phyloP scores from a whole-genome alignment of 164 flowering plant genomes.

The Amborella trichopoda region DNA sequence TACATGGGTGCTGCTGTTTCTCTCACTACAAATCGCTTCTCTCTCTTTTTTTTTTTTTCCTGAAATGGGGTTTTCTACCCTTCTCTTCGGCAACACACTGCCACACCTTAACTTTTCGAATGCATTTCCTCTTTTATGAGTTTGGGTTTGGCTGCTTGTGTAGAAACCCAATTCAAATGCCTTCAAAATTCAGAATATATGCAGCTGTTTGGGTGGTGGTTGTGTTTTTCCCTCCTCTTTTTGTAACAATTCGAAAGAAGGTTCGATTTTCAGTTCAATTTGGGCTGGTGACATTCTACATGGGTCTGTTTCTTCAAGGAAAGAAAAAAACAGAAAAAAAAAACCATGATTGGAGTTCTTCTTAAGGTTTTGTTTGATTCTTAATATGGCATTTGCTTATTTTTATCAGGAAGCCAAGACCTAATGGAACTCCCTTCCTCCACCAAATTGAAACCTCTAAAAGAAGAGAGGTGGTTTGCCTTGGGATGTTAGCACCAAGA shows the following conservation, averaged over 20 bases:
- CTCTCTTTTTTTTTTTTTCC: not conserved
- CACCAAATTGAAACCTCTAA: conserved; percentile 16
- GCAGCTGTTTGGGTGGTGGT: not conserved
- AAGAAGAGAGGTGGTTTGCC: conserved; percentile 37
- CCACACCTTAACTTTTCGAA: too few relatives aligned
- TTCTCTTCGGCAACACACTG: too few relatives aligned
- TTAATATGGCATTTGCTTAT: not conserved
- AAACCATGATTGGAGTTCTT: not conserved
- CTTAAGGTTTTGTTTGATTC: not conserved
- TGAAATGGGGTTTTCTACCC: too few relatives aligned
- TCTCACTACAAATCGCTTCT: too few relatives aligned
- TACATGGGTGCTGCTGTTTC: too few relatives aligned
- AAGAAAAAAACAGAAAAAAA: not conserved
- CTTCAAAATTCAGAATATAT: too few relatives aligned
- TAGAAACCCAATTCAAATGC: too few relatives aligned
- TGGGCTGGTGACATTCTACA: not conserved
- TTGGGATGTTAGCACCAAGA: conserved; percentile 83
- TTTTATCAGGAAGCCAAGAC: conserved; percentile 23
- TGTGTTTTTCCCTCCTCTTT: not conserved
- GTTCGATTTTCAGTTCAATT: not conserved
- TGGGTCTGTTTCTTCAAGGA: not conserved
- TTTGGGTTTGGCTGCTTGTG: too few relatives aligned
- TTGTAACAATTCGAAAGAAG: not conserved
- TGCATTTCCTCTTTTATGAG: too few relatives aligned
- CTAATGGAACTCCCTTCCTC: conserved; percentile 8